These are phyloP conservation scores for Microdochium nivale DNA, from an alignment of 2,329 filamentous ascomycete genomes.

Conservation along the genomic window DNA sequence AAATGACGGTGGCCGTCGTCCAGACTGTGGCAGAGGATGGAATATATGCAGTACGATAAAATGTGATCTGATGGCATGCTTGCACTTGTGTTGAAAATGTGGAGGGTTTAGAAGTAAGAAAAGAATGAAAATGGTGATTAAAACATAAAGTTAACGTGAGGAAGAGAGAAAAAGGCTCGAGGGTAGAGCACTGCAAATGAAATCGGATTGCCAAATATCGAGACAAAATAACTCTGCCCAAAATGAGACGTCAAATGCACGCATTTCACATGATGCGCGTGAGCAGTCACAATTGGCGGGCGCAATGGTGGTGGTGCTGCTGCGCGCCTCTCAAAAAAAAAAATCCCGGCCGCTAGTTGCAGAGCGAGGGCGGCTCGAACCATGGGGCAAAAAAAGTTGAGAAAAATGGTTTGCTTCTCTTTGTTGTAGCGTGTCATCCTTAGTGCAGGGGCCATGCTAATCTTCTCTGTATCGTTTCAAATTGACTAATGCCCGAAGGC, in stretches of 20 bases:
- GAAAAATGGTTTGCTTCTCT: conserved; percentile 69
- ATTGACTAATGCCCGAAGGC: conserved; percentile 25
- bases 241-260: too few relatives aligned
- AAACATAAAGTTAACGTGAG: not conserved
- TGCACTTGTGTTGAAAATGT: too few relatives aligned
- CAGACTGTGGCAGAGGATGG: too few relatives aligned
- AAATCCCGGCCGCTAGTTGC: not conserved
- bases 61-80: too few relatives aligned
- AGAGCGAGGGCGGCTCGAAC: not conserved
- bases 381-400: conserved; percentile 12
- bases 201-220: not conserved
- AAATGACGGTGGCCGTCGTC: too few relatives aligned
- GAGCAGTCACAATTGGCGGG: too few relatives aligned
- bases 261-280: too few relatives aligned
- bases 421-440: conserved; percentile 89
- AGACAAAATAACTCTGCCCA: too few relatives aligned
- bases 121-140: not conserved
- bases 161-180: not conserved
- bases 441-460: conserved; percentile 74
- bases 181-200: not conserved
- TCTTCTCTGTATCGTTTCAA: conserved; percentile 24
- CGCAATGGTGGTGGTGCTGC: too few relatives aligned
- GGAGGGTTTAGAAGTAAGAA: not conserved
- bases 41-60: not conserved
- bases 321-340: not conserved